Base-by-base conservation (phyloP, 495 filamentous ascomycete genomes). In the Penicillium paxilli region DNA sequence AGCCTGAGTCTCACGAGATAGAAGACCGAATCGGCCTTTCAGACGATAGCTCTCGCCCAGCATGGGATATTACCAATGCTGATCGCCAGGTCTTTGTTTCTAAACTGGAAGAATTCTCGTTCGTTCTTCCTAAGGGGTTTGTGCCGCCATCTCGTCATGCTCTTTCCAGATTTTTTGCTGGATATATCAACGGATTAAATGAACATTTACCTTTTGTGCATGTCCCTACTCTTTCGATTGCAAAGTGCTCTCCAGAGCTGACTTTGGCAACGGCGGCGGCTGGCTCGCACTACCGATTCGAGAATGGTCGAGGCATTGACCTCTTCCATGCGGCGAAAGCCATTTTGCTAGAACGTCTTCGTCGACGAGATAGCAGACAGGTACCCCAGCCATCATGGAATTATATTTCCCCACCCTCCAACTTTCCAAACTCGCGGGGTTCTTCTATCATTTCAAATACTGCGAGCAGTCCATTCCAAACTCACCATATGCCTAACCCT, bases 61-160 rank as follows among this genome's bases (percentile, higher is more conserved):
- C 83, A n/a, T 83, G 85, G 78, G 84, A 86, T 55, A 84, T 89
- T 51, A 83, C 85, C 5, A 80, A 82, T 46, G 59, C 77, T 40
- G 86, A 88, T 57, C 83, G 87, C 24, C 77, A 81, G 24, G 67
- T 79, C 11, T 87, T 89, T 44, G 74, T 85, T 42, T 78, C 75
- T 33, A 83, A 84, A 40, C 69, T 89, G 3, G 82, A 84, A 37
- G 85, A 87, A 47, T 89, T 88, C 55, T 80, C 81, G 9, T 77
- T 77, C 49, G 79, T 88, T 37, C 75, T 89, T n/a, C 86, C 87
- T 0, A 80, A 76, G 54, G 80, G 80, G 44, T 89, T 90, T 60
- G 77, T 82, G 4, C 83, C 88, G 17, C 76, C 75, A 14, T 76
- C 78, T 23, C 72, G 72, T 19, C 73, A 78, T 54, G 67, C 71